Evolutionary conservation across 169 alveolate genomes (phyloP).

Genomic region (Plasmodium gaboni): DNA sequence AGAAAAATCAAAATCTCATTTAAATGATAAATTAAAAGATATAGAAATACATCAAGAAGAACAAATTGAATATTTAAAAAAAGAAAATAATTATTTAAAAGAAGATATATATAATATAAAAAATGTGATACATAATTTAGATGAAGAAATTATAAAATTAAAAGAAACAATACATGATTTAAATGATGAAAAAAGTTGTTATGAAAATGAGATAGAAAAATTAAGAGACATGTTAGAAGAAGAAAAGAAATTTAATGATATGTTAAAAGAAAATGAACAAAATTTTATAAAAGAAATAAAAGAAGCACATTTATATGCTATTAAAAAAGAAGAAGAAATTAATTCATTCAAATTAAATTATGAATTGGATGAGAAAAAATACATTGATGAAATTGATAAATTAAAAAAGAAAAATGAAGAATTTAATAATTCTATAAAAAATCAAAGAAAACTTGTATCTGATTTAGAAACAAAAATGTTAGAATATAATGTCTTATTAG

Average conservation of each 20-base stretch:
- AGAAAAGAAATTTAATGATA: conserved; percentile 64
- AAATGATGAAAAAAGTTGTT: conserved; percentile 46
- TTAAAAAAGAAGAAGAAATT: conserved; percentile 60
- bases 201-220: conserved; percentile 69
- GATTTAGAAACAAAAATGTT: conserved; percentile 69
- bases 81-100: conserved; percentile 63
- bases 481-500: conserved; percentile 72
- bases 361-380: conserved; percentile 49
- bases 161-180: conserved; percentile 28
- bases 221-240: conserved; percentile 69
- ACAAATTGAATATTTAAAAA: conserved; percentile 41
- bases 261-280: conserved; percentile 71
- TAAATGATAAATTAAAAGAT: conserved; percentile 57
- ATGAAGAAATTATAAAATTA: conserved; percentile 49
- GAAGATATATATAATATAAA: conserved; percentile 42
- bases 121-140: conserved; percentile 53
- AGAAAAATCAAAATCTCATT: conserved; percentile 28
- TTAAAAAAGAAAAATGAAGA: conserved; percentile 59
- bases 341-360: conserved; percentile 16
- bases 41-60: conserved; percentile 44
- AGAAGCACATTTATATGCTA: conserved; percentile 76
- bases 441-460: conserved; percentile 38
- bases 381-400: conserved; percentile 69
- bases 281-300: conserved; percentile 73
- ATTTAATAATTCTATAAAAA: conserved; percentile 59